These are phyloP conservation scores for Penicillium pulvis DNA, from an alignment of 495 filamentous ascomycete genomes.

Conservation along the genomic window DNA sequence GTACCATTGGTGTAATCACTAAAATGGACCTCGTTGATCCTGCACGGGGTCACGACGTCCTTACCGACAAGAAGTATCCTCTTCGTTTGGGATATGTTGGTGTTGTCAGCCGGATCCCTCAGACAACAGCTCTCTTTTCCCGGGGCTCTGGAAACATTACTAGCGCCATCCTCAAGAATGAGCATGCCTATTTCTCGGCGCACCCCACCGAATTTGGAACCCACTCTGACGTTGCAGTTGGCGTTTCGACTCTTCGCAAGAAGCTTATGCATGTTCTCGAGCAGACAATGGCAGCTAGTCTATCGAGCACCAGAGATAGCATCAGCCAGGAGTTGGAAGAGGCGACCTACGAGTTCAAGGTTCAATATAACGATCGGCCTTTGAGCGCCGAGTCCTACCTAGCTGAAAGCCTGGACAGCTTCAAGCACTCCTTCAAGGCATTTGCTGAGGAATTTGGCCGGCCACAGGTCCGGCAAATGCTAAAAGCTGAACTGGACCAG, in stretches of 20 bases:
- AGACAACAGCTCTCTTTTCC: constrained; percentile 78
- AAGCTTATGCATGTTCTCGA: constrained; percentile 97
- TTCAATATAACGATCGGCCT: constrained; percentile 97
- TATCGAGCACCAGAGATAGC: constrained; percentile 83
- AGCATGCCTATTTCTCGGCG: constrained; percentile 82
- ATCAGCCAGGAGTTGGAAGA: constrained; percentile 96
- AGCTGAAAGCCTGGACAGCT: constrained; percentile 89
- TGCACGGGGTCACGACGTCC: constrained; percentile 70
- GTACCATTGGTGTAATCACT: constrained; percentile 96
- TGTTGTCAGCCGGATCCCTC: constrained; percentile 81
- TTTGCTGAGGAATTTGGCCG: constrained; percentile 90
- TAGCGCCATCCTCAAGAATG: constrained; percentile 81
- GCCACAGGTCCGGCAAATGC: constrained; percentile 80
- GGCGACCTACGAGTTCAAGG: constrained; percentile 98
- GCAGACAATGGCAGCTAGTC: constrained; percentile 90
- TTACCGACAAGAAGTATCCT: constrained; percentile 90
- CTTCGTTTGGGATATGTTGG: constrained; percentile 96
- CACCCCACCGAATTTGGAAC: constrained; percentile 80
- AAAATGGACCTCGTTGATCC: constrained; percentile 99
- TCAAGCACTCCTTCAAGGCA: constrained; percentile 97
- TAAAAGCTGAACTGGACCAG: constrained; percentile 93
- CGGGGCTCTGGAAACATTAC: constrained; percentile 81
- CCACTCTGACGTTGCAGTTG: constrained; percentile 69
- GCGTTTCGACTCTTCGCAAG: constrained; percentile 83
- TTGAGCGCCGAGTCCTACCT: constrained; percentile 95